A percentile compares a stretch with the other conserved stretches of the same genome.
Evolutionary conservation across 306 rosid genomes (phyloP).

Genomic region (Cucumis melo): DNA sequence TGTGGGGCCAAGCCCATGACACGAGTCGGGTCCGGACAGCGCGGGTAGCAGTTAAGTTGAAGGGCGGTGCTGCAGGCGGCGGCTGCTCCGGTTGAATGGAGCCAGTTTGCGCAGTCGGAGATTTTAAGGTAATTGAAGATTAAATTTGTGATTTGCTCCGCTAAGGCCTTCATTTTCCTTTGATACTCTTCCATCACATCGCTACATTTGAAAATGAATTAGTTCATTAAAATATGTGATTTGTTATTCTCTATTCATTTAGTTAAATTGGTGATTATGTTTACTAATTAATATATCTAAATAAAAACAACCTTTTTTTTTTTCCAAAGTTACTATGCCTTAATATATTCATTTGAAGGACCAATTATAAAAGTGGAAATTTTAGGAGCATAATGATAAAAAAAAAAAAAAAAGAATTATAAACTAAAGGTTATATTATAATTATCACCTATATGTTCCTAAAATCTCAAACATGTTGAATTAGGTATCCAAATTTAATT

Average conservation of each 20-base stretch:
- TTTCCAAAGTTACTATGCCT: too few relatives aligned
- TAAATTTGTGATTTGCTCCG: constrained; percentile 25
- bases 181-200: constrained; percentile 38
- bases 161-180: constrained; percentile 34
- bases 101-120: constrained; percentile 19
- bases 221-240: too few relatives aligned
- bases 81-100: background rate
- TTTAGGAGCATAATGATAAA: too few relatives aligned
- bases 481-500: background rate
- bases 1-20: constrained; percentile 72
- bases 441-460: too few relatives aligned
- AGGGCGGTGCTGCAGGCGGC: constrained; percentile 18
- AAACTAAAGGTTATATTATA: too few relatives aligned
- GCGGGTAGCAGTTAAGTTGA: constrained; percentile 57
- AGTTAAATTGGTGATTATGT: background rate
- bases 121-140: constrained; percentile 25
- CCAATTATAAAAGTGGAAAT: too few relatives aligned
- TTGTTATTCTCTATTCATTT: background rate
- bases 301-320: too few relatives aligned
- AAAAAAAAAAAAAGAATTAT: too few relatives aligned
- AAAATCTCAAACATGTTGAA: too few relatives aligned
- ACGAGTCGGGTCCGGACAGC: constrained; percentile 49
- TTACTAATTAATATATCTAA: too few relatives aligned
- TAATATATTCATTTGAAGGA: too few relatives aligned
- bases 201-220: constrained; percentile 11